Base-by-base conservation (phyloP, 2,329 filamentous ascomycete species). In the Aspergillus chevalieri region DNA sequence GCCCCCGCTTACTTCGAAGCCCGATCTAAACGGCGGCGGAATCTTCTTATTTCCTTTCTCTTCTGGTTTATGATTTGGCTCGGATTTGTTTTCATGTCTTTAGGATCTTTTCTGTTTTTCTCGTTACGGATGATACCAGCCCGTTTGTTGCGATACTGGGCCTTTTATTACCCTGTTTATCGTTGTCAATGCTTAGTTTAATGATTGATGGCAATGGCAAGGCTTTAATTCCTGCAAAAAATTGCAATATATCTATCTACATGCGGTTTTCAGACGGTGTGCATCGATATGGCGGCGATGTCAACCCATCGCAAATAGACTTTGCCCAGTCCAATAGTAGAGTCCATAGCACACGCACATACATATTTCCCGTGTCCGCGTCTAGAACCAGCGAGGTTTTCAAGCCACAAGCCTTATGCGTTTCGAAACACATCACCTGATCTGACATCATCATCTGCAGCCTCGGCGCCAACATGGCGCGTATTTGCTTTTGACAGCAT, bases 51-150 rank as follows among this genome's bases (percentile, higher is more conserved):
- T 21, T 21, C 10, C n/a, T 19, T 41, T 14, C 17, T 14, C 17
- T 28, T 15, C 55, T 57, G 57, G 58, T 59, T 48, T 42, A 44
- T 46, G 44, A 46, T 46, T 10, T 46, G 12, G 33, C 44, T 38
- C 14, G 19, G 19, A 30, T 48, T 58, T 56, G 56, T 57, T 26
- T 47, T 53, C 47, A 53, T 46, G 26, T 28, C 26, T 38, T 38
- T 52, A 53, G 48, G 42, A 52, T 49, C 38, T 44, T 51, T 56
- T 54, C 51, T 49, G 24, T 52, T 57, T 48, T 57, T 55, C 56
- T 50, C 52, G 54, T 48, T 56, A 60, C 59, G 56, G 59, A 65
- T 68, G 67, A 70, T 70, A 70, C 67, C 67, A 67, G 61, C 63
- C 66, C 61, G 64, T 62, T 55, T 60, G 17, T 36, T 30, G 54